Evolutionary conservation across 805 yeast species (phyloP).

Genomic region (Candida germanica): DNA sequence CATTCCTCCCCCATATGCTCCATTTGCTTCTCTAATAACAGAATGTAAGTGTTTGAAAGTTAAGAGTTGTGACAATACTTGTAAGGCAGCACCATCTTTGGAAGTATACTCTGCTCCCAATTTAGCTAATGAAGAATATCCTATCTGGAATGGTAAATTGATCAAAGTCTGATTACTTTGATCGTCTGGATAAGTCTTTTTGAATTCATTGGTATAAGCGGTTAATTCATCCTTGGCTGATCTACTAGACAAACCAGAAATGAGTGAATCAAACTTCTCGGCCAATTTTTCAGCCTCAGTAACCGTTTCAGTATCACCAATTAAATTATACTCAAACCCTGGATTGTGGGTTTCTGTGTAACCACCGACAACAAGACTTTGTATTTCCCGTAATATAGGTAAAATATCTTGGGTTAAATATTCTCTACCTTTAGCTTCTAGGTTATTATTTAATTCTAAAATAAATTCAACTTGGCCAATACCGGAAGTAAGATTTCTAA

Average conservation of each 20-base stretch:
- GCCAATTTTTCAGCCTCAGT: conserved; percentile 34
- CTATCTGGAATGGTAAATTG: conserved; percentile 83
- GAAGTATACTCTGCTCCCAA: conserved; percentile 65
- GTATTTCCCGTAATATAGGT: conserved; percentile 58
- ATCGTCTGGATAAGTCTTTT: conserved; percentile 10
- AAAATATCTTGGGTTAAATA: conserved; percentile 48
- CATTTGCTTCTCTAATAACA: conserved; percentile 91
- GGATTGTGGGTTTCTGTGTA: conserved; percentile 8
- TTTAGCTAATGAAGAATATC: conserved; percentile 69
- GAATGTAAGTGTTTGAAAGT: conserved; percentile 83
- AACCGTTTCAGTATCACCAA: conserved; percentile 50
- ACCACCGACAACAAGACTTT: conserved; percentile 40
- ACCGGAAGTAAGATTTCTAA: conserved; percentile 69
- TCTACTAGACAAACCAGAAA: conserved; percentile 1
- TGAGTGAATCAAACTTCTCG: conserved; percentile 28
- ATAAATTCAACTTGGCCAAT: conserved; percentile 73
- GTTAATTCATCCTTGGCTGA: conserved; percentile 14
- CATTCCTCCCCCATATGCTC: conserved; percentile 98
- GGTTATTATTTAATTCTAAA: conserved; percentile 50
- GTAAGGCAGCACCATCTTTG: conserved; percentile 81
- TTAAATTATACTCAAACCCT: conserved; percentile 50
- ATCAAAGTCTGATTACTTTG: conserved; percentile 42
- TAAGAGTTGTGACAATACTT: conserved; percentile 73
- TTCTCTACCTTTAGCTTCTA: conserved; percentile 38
- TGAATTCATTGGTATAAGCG: conserved; percentile 16